Percentiles rank a stretch among this genome's conserved stretches.
phyloP scores from a whole-genome alignment of 148 eudicot species.

The Pharnaceum exiguum region DNA sequence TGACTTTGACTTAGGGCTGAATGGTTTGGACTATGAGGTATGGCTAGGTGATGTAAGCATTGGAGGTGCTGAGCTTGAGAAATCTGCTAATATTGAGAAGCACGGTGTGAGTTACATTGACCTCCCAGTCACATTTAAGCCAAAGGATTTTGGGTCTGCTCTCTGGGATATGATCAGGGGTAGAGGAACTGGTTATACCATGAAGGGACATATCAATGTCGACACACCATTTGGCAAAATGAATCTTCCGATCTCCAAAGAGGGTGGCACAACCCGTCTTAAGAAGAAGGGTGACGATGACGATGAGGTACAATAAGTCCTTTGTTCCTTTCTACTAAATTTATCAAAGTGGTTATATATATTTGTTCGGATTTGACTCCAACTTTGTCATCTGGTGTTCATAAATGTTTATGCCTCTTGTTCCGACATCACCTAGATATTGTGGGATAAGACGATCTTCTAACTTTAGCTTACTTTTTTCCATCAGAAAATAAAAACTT shows the following conservation, averaged over 20 bases:
- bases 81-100: slow-evolving; percentile 54
- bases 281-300: slow-evolving; percentile 74
- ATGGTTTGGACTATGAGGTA: slow-evolving; percentile 73
- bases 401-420: too few species aligned
- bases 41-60: slow-evolving; percentile 74
- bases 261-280: slow-evolving; percentile 80
- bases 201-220: slow-evolving; percentile 79
- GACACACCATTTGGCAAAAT: slow-evolving; percentile 90
- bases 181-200: slow-evolving; percentile 76
- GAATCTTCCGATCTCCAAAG: slow-evolving; percentile 83
- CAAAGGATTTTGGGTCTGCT: slow-evolving; percentile 90
- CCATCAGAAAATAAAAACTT: too few species aligned
- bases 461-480: too few species aligned
- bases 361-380: too few species aligned
- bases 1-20: slow-evolving; percentile 86
- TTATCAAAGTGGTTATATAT: background rate
- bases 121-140: slow-evolving; percentile 80
- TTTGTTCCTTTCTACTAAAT: background rate
- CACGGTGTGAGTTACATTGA: slow-evolving; percentile 50
- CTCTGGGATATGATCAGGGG: slow-evolving; percentile 97
- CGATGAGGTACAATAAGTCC: slow-evolving; percentile 45
- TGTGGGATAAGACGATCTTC: too few species aligned
- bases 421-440: too few species aligned
- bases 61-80: slow-evolving; percentile 69
- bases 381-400: too few species aligned